phyloP scores from a whole-genome alignment of 192 early-diverging fungal species.

The Coemansia sp. region DNA sequence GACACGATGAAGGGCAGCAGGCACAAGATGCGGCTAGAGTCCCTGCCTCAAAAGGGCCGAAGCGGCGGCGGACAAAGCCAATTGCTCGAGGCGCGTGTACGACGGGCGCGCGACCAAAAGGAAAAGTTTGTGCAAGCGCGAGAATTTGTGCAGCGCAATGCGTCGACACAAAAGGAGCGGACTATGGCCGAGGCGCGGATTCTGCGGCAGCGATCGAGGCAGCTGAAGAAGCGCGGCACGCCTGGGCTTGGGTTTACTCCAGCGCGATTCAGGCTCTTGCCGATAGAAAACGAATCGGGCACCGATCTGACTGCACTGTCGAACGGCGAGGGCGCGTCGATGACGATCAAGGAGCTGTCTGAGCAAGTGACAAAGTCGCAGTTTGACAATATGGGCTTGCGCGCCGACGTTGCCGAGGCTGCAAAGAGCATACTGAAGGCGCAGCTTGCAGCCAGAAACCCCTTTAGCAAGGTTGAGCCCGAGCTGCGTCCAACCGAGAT shows the following conservation, averaged over 20 bases:
- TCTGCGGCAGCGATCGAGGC: conserved; percentile 34
- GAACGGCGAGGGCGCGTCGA: neutral
- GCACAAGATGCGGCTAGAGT: conserved; percentile 24
- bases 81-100: conserved; percentile 34
- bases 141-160: conserved; percentile 23
- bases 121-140: conserved; percentile 30
- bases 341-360: conserved; percentile 19
- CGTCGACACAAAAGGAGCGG: conserved; percentile 18
- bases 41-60: conserved; percentile 20
- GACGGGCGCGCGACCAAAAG: conserved; percentile 35
- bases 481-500: conserved; percentile 74
- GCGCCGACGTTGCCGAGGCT: conserved; percentile 58
- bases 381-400: conserved; percentile 72
- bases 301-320: conserved; percentile 36
- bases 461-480: conserved; percentile 21
- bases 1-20: conserved; percentile 18
- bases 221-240: conserved; percentile 20
- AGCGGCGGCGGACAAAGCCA: conserved; percentile 37
- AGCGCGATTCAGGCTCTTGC: conserved; percentile 61
- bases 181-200: conserved; percentile 37
- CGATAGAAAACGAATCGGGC: conserved; percentile 59
- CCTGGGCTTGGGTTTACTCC: conserved; percentile 64
- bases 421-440: conserved; percentile 23
- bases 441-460: conserved; percentile 3
- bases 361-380: conserved; percentile 17